Conservation (phyloP, 495 filamentous ascomycete species). For the Cudoniella acicularis region DNA sequence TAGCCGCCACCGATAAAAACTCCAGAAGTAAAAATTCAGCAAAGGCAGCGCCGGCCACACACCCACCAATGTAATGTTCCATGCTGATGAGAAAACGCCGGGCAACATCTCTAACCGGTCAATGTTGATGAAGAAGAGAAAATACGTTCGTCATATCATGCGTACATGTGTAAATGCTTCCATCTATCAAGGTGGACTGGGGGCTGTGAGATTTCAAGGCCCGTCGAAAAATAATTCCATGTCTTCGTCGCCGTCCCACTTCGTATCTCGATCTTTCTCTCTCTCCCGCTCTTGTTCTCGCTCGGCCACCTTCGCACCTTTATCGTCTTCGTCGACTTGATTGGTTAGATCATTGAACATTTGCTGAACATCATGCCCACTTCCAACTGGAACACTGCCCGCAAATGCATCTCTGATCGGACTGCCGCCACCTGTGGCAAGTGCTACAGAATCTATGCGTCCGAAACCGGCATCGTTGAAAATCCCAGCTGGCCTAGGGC, state of each 20-base stretch:
- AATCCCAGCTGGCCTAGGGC: constrained; percentile 14
- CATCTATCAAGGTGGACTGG: background rate
- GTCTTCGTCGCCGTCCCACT: constrained; percentile 21
- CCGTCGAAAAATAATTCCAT: constrained; percentile 24
- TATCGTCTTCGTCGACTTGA: constrained; percentile 42
- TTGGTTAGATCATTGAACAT: constrained; percentile 53
- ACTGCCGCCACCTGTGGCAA: constrained; percentile 14
- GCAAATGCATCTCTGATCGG: constrained; percentile 20
- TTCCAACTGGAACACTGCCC: constrained; percentile 33
- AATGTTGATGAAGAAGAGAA: background rate
- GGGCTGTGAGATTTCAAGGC: no score
- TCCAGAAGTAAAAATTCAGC: no score
- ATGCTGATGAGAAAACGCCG: no score
- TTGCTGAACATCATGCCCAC: constrained; percentile 40
- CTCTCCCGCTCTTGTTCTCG: constrained; percentile 5
- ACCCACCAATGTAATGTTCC: no score
- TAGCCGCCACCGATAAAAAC: no score
- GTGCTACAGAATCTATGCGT: constrained; percentile 21
- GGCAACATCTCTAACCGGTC: no score
- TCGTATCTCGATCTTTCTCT: constrained; percentile 4
- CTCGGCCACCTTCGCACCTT: constrained; percentile 3
- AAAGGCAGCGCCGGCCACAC: no score
- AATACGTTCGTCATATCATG: background rate
- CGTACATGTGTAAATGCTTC: background rate
- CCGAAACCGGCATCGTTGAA: constrained; percentile 24